Evolutionary conservation across 2,329 filamentous ascomycete species (phyloP), one percentile per base, ranked within the genome.

Genomic region (Sporothrix curviconia): DNA sequence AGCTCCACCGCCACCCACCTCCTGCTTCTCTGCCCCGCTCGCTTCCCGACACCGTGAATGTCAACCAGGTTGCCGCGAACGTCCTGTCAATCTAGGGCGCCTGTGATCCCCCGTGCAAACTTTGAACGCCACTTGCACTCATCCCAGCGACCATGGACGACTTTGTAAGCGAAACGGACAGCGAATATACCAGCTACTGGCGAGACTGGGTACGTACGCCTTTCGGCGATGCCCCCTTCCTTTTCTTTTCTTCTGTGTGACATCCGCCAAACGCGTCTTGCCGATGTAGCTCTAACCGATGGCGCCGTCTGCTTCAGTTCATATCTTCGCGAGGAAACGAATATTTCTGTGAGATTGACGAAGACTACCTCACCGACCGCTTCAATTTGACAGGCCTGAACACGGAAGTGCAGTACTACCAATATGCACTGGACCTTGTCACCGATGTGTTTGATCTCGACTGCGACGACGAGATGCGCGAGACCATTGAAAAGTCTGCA

Each of bases 121-220:
- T n/a, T n/a, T n/a, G n/a, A n/a, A n/a, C n/a, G n/a, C n/a, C n/a
- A n/a, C n/a, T n/a, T n/a, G 11, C 11, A 32, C 28, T 11, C 28
- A 17, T 11, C 15, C 52, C 4, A 14, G n/a, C 32, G 19, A 77
- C 70, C 67, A 97, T 97, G 94, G 94, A 97, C 71, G 92, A 97
- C 75, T 97, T 94, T 74, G 92, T 90, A 64, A 96, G 91, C 70
- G 94, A 99, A 74, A 95, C 92, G 12, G 94, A 99, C 71, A 96
- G 92, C 74, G 94, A 99, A 76, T 99, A 97, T 72, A 96, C 94
- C 50, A 97, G 91, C 75, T 99, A 97, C 74, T 99, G 94, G 94
- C 82, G 92, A 72, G 94, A 99, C 76, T 99, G 94, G 94, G 94
- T 97, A 79, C 77, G 90, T 62, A 57, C 43, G 15, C 44, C 57